Conservation (phyloP, 2,329 filamentous ascomycete genomes). For the Endothia cerciana region DNA sequence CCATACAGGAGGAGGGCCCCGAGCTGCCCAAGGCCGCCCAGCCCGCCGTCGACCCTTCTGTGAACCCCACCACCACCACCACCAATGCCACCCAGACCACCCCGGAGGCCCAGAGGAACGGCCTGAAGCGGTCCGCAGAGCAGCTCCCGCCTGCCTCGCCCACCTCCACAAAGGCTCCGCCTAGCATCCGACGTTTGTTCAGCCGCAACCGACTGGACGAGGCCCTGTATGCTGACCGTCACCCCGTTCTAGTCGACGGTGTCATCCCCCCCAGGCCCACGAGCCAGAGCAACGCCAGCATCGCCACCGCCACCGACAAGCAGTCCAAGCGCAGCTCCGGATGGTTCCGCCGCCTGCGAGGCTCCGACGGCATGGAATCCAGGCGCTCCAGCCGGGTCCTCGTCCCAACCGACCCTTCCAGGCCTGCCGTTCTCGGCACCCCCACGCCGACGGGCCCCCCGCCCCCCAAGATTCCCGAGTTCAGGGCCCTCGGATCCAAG, state of each 20-base stretch:
- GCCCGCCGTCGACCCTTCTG: constrained; percentile 28
- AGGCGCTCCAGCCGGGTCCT: constrained; percentile 48
- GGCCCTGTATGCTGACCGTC: constrained; percentile 52
- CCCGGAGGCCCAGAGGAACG: constrained; percentile 38
- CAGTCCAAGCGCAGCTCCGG: constrained; percentile 61
- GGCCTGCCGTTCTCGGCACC: constrained; percentile 30
- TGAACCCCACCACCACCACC: constrained; percentile 30
- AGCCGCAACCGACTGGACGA: constrained; percentile 60
- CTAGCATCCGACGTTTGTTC: constrained; percentile 61
- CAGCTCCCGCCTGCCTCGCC: constrained; percentile 54
- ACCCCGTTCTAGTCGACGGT: constrained; percentile 43
- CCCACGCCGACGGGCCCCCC: constrained; percentile 53
- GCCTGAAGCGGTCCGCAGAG: constrained; percentile 55
- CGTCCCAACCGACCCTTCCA: constrained; percentile 40
- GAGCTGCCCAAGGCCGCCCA: constrained; percentile 42
- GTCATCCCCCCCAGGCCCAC: constrained; percentile 47
- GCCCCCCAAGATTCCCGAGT: constrained; percentile 64
- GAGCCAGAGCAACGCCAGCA: constrained; percentile 54
- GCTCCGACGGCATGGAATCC: constrained; percentile 39
- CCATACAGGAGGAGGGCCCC: constrained; percentile 52
- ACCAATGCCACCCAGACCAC: constrained; percentile 46
- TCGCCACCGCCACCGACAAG: constrained; percentile 55
- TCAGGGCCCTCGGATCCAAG: constrained; percentile 56
- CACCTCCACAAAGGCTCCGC: constrained; percentile 53
- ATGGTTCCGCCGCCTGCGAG: constrained; percentile 61